phyloP scores from a whole-genome alignment of 768 basidiomycete species.

The Boletus coccyginus region DNA sequence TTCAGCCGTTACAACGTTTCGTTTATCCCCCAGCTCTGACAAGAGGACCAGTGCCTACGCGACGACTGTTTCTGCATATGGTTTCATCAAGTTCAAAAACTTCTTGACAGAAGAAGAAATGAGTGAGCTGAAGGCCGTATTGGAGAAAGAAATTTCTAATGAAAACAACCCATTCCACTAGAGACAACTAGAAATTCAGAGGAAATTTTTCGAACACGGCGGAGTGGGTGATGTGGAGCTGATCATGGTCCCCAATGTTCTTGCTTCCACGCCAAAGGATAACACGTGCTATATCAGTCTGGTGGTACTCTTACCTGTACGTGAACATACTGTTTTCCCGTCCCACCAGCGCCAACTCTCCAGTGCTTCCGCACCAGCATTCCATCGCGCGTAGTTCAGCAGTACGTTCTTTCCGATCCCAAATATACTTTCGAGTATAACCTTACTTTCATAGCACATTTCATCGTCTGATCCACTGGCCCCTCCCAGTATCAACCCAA shows the following conservation, averaged over 20 bases:
- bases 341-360: background rate
- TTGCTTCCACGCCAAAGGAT: conserved; percentile 3
- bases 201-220: background rate
- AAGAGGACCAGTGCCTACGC: conserved; percentile 15
- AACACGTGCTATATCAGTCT: conserved; percentile 14
- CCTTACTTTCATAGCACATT: conserved; percentile 8
- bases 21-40: conserved; percentile 1
- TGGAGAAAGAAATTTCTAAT: conserved; percentile 5
- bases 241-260: conserved; percentile 16
- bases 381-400: no score
- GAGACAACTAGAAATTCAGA: conserved; percentile 14
- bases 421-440: background rate
- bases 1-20: background rate
- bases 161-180: conserved; percentile 7
- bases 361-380: conserved; percentile 2
- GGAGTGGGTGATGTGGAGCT: conserved; percentile 17
- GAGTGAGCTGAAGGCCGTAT: conserved; percentile 8
- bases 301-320: conserved; percentile 7
- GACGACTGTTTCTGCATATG: conserved; percentile 12
- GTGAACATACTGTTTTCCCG: background rate
- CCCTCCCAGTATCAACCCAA: conserved; percentile 12
- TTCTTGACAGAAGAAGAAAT: conserved; percentile 11
- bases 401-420: background rate
- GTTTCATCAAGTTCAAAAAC: conserved; percentile 18
- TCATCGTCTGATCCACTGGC: conserved; percentile 12